These are phyloP conservation scores for Candida chauliodis DNA, from an alignment of 805 yeast species.

Conservation along the genomic window DNA sequence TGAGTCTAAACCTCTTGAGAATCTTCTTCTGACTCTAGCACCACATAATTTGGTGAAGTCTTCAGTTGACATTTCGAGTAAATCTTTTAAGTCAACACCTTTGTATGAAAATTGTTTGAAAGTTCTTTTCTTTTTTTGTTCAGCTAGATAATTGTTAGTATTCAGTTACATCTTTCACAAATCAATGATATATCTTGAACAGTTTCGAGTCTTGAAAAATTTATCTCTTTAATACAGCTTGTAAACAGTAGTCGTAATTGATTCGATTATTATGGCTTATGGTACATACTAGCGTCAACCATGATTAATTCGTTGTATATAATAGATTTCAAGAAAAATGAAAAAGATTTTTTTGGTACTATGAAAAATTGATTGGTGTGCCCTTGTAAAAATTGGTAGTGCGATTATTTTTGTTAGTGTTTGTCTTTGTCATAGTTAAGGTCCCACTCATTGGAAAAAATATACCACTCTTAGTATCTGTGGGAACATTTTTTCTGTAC, in stretches of 20 bases:
- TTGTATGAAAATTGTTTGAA: constrained; percentile 97
- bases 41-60: constrained; percentile 95
- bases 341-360: constrained; percentile 6
- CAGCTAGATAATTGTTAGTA: constrained; percentile 15
- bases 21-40: constrained; percentile 99
- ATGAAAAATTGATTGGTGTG: neutral
- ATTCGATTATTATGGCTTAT: no score
- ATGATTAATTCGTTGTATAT: constrained; percentile 3
- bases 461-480: no score
- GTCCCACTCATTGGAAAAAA: no score
- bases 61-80: constrained; percentile 91
- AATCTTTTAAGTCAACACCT: constrained; percentile 95
- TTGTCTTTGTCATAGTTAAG: no score
- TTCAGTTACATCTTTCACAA: neutral
- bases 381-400: no score
- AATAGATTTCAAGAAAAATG: constrained; percentile 2
- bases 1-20: constrained; percentile 93
- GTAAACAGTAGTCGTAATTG: no score
- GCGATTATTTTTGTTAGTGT: no score
- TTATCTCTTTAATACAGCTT: no score
- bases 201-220: no score
- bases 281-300: constrained; percentile 7
- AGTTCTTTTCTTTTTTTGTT: constrained; percentile 72
- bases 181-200: no score
- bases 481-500: no score